Evolutionary conservation across 495 filamentous ascomycete species (phyloP).

Genomic region (Chaetomidium leptoderma): DNA sequence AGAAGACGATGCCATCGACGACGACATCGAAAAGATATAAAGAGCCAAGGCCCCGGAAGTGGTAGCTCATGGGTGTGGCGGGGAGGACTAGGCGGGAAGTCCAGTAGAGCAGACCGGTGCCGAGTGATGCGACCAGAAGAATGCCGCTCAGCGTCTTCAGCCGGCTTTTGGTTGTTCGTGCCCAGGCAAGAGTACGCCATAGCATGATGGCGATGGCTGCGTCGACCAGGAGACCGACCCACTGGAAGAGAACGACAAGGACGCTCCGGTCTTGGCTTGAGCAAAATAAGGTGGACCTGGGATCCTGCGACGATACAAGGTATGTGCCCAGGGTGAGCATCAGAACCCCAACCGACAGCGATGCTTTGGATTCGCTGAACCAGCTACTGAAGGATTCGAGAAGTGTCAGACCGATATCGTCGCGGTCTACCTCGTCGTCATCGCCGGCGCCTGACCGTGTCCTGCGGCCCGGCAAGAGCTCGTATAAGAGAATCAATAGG

Average conservation of each 20-base stretch:
- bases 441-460: conserved; percentile 6
- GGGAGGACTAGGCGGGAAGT: conserved; percentile 9
- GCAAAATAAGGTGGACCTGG: conserved; percentile 43
- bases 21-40: conserved; percentile 42
- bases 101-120: conserved; percentile 21
- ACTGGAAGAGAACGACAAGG: conserved; percentile 33
- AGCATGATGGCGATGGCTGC: conserved; percentile 35
- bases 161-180: conserved; percentile 40
- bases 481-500: conserved; percentile 36
- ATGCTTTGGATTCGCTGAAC: conserved; percentile 31
- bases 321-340: conserved; percentile 35
- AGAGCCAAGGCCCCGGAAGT: conserved; percentile 28
- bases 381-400: conserved; percentile 37
- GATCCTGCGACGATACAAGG: conserved; percentile 20
- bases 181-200: conserved; percentile 48
- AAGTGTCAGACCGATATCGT: conserved; percentile 38
- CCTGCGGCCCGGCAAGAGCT: conserved; percentile 35
- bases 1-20: conserved; percentile 38
- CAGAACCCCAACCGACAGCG: conserved; percentile 26
- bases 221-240: conserved; percentile 40
- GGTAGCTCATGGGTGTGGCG: conserved; percentile 16
- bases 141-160: conserved; percentile 40
- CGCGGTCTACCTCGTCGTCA: conserved; percentile 27
- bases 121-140: conserved; percentile 27
- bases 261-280: conserved; percentile 31